Percentiles rank a stretch among this genome's conserved stretches.
Evolutionary conservation across 2,329 filamentous ascomycete genomes (phyloP).

Genomic region (Reticulascus tulasneorum): DNA sequence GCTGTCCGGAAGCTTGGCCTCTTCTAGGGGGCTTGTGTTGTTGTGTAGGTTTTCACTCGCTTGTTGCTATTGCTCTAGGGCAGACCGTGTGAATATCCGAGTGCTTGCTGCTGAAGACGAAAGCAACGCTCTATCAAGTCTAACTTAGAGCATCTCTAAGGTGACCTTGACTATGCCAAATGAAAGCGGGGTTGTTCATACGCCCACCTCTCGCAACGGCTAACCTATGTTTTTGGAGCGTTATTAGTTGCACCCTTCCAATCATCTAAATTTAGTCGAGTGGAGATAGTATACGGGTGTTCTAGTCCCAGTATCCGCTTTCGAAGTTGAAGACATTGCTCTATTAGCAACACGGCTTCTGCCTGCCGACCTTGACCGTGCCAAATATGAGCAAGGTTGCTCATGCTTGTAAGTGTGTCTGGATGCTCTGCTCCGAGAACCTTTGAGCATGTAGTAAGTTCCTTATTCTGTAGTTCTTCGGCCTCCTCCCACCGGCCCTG

Average conservation of each 20-base stretch:
- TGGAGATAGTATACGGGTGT: too few relatives aligned
- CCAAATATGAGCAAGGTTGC: too few relatives aligned
- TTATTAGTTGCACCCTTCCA: too few relatives aligned
- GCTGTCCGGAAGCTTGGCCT: too few relatives aligned
- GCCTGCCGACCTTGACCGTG: background rate
- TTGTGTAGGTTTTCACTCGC: too few relatives aligned
- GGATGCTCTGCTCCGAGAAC: background rate
- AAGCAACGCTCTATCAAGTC: background rate
- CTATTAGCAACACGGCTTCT: conserved; percentile 1
- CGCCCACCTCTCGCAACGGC: too few relatives aligned
- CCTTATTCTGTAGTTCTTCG: conserved; percentile 3
- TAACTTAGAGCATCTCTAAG: conserved; percentile 1
- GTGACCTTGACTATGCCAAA: background rate
- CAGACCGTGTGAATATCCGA: too few relatives aligned
- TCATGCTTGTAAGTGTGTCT: background rate
- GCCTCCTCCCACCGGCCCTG: conserved; percentile 12
- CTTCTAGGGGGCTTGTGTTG: too few relatives aligned
- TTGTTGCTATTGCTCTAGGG: too few relatives aligned
- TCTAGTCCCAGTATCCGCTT: too few relatives aligned
- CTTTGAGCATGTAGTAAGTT: background rate
- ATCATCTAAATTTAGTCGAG: too few relatives aligned
- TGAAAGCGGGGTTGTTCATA: background rate
- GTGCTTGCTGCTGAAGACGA: background rate
- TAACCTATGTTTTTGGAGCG: too few relatives aligned
- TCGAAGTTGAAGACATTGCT: background rate